Evolutionary conservation across 108 stramenopile species (phyloP).

Genomic region (Cyclotella atomus): DNA sequence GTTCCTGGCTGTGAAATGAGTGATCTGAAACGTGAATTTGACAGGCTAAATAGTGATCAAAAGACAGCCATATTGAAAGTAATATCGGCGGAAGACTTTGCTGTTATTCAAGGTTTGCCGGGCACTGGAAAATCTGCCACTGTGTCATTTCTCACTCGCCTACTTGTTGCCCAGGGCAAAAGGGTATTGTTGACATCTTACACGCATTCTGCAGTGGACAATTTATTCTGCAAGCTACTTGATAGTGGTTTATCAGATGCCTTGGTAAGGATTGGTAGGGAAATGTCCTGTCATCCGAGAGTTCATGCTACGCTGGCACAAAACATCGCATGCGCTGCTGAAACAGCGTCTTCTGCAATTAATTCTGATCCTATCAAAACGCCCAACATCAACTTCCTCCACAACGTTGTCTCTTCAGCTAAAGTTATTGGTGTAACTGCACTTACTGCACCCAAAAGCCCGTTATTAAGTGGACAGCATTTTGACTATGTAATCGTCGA

Average conservation of each 20-base stretch:
- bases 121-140: conserved; percentile 91
- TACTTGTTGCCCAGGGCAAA: conserved; percentile 87
- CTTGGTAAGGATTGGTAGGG: conserved; percentile 71
- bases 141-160: conserved; percentile 82
- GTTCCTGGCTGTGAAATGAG: conserved; percentile 68
- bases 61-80: conserved; percentile 73
- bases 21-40: conserved; percentile 60
- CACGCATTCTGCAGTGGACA: conserved; percentile 97
- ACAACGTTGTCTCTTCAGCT: conserved; percentile 58
- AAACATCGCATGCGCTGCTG: conserved; percentile 52
- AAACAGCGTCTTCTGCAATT: conserved; percentile 18
- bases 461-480: conserved; percentile 71
- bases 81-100: conserved; percentile 75
- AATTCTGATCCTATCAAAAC: conserved; percentile 44
- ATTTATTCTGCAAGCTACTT: conserved; percentile 89
- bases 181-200: conserved; percentile 94
- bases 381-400: conserved; percentile 48
- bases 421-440: conserved; percentile 88
- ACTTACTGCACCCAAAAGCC: conserved; percentile 76
- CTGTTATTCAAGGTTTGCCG: conserved; percentile 67
- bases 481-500: conserved; percentile 99
- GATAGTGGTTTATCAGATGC: conserved; percentile 57
- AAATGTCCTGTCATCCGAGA: conserved; percentile 58
- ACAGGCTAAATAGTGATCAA: conserved; percentile 77
- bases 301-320: conserved; percentile 60